A percentile compares a stretch with the other conserved stretches of the same genome.
Evolutionary conservation across 225 moss, liverwort and hornwort genomes (phyloP).

Genomic region (Physcomitrellopsis africana): DNA sequence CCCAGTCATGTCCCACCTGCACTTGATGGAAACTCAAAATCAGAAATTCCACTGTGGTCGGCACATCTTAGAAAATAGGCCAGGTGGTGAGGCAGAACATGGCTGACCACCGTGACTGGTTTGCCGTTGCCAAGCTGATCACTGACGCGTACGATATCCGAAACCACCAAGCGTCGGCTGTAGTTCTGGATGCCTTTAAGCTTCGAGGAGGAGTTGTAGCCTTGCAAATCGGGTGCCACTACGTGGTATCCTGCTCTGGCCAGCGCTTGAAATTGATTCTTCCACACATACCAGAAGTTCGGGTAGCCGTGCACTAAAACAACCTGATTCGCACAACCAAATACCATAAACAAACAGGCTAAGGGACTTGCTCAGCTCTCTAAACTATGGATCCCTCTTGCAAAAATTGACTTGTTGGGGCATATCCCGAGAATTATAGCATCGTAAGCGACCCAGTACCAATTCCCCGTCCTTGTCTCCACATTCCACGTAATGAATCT

Average conservation of each 20-base stretch:
- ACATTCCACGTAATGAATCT: conserved; percentile 61
- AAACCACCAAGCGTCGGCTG: conserved; percentile 50
- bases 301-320: conserved; percentile 81
- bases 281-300: conserved; percentile 89
- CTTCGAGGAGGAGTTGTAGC: conserved; percentile 80
- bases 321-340: conserved; percentile 45
- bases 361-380: conserved; percentile 16
- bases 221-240: conserved; percentile 75
- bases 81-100: conserved; percentile 9
- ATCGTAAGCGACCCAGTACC: conserved; percentile 38
- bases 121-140: conserved; percentile 68
- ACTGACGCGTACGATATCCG: conserved; percentile 63
- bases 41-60: not conserved
- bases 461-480: conserved; percentile 52
- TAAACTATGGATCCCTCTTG: not conserved
- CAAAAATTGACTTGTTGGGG: not conserved
- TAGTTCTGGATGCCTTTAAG: conserved; percentile 46
- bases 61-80: too few species aligned
- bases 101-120: conserved; percentile 71
- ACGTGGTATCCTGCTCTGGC: conserved; percentile 78
- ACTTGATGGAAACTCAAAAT: conserved; percentile 9
- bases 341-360: too few species aligned
- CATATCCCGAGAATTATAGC: too few species aligned
- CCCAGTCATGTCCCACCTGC: conserved; percentile 92
- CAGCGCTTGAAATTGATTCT: conserved; percentile 68